These are phyloP conservation scores for Melanogaster broomeanus DNA, from an alignment of 768 basidiomycete genomes.

Conservation along the genomic window DNA sequence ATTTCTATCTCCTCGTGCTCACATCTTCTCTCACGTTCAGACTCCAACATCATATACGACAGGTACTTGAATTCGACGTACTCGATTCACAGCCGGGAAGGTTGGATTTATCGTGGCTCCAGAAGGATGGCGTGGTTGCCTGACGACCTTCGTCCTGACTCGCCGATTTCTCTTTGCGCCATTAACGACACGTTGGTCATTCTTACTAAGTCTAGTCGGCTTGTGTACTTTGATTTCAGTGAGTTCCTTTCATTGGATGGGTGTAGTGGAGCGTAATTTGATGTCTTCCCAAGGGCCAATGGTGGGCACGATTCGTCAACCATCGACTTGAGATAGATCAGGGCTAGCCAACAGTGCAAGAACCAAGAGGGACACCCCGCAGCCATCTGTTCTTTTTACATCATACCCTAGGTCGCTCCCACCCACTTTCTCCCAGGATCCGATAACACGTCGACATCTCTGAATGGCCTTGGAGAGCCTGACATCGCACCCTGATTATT, in stretches of 20 bases:
- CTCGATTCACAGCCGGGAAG: slow-evolving; percentile 8
- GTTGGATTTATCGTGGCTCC: slow-evolving; percentile 17
- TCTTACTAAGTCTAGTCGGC: background rate
- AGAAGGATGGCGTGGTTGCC: slow-evolving; percentile 18
- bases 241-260: background rate
- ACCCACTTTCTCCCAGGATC: too few relatives aligned
- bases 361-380: too few relatives aligned
- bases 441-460: too few relatives aligned
- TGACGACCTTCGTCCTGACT: slow-evolving; percentile 10
- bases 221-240: slow-evolving; percentile 17
- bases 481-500: too few relatives aligned
- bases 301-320: background rate
- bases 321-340: too few relatives aligned
- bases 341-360: too few relatives aligned
- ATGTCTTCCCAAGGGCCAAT: background rate
- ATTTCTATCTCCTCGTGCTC: background rate
- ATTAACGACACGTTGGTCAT: slow-evolving; percentile 12
- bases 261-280: background rate
- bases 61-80: slow-evolving; percentile 15
- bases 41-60: slow-evolving; percentile 7
- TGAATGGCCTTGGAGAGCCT: too few relatives aligned
- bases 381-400: too few relatives aligned
- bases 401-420: too few relatives aligned
- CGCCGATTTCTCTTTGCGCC: slow-evolving; percentile 7
- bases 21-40: slow-evolving; percentile 16